A percentile compares a stretch with the other conserved stretches of the same genome.
Evolutionary conservation across 2,329 filamentous ascomycete genomes (phyloP).

Genomic region (Monilinia vaccinii-corymbosi): DNA sequence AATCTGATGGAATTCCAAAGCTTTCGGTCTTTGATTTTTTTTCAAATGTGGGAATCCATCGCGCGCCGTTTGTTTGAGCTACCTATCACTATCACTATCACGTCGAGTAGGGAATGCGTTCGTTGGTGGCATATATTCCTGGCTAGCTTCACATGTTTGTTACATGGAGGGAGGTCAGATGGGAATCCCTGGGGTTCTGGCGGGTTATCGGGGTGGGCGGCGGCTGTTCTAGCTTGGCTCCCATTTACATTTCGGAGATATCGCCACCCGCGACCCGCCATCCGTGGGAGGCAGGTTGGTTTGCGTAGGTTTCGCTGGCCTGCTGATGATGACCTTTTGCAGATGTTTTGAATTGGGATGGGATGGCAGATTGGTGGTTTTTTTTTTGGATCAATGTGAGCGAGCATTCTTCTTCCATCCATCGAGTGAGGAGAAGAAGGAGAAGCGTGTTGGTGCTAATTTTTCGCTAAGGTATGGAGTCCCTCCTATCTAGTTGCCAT

Average conservation of each 20-base stretch:
- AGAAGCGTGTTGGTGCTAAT: too few relatives aligned
- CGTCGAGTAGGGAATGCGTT: neutral
- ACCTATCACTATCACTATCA: neutral
- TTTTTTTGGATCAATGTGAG: constrained; percentile 53
- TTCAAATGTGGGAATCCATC: too few relatives aligned
- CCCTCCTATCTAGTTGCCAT: constrained; percentile 25
- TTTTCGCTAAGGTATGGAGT: constrained; percentile 45
- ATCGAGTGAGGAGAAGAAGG: constrained; percentile 29
- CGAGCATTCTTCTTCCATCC: constrained; percentile 13
- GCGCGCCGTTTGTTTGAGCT: too few relatives aligned
- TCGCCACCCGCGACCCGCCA: constrained; percentile 21
- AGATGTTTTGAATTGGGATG: constrained; percentile 55
- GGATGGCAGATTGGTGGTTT: constrained; percentile 54
- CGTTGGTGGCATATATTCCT: neutral
- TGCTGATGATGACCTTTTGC: neutral
- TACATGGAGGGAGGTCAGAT: neutral
- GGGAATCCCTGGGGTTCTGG: constrained; percentile 12
- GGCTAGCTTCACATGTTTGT: neutral
- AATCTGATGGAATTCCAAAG: too few relatives aligned
- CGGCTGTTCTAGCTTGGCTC: constrained; percentile 46
- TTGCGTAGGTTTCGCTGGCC: neutral
- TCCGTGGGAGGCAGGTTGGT: constrained; percentile 12
- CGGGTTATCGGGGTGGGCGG: constrained; percentile 22
- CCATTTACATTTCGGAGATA: constrained; percentile 35
- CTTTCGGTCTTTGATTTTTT: too few relatives aligned